Base-by-base conservation (phyloP, 495 filamentous ascomycete species). In the Lichina pygmaea region DNA sequence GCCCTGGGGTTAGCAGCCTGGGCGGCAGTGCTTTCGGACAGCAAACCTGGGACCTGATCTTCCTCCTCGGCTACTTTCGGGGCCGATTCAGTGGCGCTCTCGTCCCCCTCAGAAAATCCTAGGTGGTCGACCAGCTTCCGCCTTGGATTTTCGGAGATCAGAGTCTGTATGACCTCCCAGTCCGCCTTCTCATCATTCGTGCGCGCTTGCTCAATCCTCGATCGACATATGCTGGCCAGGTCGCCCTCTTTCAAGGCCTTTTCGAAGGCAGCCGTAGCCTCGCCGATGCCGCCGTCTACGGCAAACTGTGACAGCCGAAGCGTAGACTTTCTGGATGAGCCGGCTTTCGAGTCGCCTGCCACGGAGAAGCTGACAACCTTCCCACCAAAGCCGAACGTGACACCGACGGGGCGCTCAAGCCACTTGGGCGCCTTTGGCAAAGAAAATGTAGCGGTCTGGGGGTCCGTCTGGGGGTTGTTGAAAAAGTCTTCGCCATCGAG, bases 401-500 rank as follows among this genome's bases (percentile, higher is more conserved):
- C 86, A 50, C 81, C 78, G 45, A 75, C 75, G 8, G 91, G 85
- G 34, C 77, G 67, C 59, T 92, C 76, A 15, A 92, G 62, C 89
- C 89, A 99, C 50, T 76, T 83, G 6, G 89, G 89, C 6, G 89
- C 73, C 54, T 89, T 81, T 13, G 73, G 62, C 30, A 99, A 67
- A 8, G 81, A 78, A 61, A 95, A 95, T 11, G 75, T 78, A 30
- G 79, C 77, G 33, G 79, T 82, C 58, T 93, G 86, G 10, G 83
- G 78, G 50, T 93, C 83, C 9, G 73, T 80, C 55, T 92, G 86
- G 32, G 85, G 85, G 58, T 81, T 85, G 42, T 78, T 78, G 50
- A 99, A 99, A 66, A 99, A 99, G 53, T 94, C 91, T 55, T 93
- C 89, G 33, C 80, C 86, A 57, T 94, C 85, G 15, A 84, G 58